phyloP scores from a whole-genome alignment of 2,329 filamentous ascomycete genomes.

The Colletotrichum lupini region DNA sequence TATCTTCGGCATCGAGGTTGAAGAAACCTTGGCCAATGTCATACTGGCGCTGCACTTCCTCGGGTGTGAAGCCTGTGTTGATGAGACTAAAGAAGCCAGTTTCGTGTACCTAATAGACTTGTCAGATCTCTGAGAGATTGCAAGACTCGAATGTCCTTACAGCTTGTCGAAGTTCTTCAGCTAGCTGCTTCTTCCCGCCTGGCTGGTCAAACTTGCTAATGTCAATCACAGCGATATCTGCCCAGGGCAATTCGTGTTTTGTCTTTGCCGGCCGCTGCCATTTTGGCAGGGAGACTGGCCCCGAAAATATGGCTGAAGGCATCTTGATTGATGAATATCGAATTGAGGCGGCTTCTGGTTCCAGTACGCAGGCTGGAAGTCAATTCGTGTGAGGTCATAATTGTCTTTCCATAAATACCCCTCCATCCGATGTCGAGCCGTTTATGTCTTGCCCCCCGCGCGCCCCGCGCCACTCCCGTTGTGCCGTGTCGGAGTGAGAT shows the following conservation, averaged over 20 bases:
- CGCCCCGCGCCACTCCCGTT: slow-evolving; percentile 4
- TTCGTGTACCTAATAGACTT: slow-evolving; percentile 38
- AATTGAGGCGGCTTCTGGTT: background rate
- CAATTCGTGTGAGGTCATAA: background rate
- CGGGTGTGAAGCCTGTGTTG: slow-evolving; percentile 63
- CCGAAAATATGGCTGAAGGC: slow-evolving; percentile 21
- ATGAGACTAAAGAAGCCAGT: slow-evolving; percentile 65
- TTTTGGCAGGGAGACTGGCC: slow-evolving; percentile 34
- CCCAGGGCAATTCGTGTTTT: slow-evolving; percentile 50
- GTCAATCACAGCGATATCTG: slow-evolving; percentile 65
- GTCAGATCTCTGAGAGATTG: background rate
- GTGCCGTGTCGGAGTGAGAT: slow-evolving; percentile 1
- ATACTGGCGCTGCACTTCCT: slow-evolving; percentile 64
- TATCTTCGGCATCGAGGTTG: slow-evolving; percentile 57
- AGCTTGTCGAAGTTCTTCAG: slow-evolving; percentile 62
- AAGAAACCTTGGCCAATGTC: slow-evolving; percentile 65
- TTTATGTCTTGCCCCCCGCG: background rate
- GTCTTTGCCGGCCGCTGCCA: slow-evolving; percentile 45
- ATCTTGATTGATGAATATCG: background rate
- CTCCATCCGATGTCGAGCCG: slow-evolving; percentile 19
- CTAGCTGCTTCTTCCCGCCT: slow-evolving; percentile 61
- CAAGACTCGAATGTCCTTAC: slow-evolving; percentile 41
- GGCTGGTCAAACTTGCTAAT: slow-evolving; percentile 59
- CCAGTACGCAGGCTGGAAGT: background rate
- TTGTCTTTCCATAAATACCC: slow-evolving; percentile 10